Evolutionary conservation across 768 basidiomycete species (phyloP), one percentile per base, ranked within the genome.

Genomic region (Lactifluus volemus): DNA sequence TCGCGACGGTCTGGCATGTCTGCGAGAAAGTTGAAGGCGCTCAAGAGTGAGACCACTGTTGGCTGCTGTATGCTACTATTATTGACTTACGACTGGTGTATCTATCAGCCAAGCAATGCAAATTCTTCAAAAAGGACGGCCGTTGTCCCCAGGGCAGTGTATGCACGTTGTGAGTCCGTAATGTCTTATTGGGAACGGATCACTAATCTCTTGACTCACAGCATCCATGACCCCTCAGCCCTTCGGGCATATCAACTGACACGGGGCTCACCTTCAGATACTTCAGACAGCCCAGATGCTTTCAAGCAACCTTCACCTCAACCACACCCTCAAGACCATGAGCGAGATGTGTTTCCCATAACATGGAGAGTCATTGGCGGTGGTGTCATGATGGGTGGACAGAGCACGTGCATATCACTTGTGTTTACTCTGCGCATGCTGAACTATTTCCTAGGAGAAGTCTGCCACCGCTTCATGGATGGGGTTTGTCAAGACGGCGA

Each of bases 281-380:
- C 30, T 48, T 30, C 25, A 48, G 56, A 58, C n/a, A 19, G n/a
- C 19, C 32, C 55, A 5, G 9, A 21, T 48, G 21, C 61, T 9
- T 34, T 25, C 25, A 14, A 32, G 17, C 38, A 34, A n/a, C 9
- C 53, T 32, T 30, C 57, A 53, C 41, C 42, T 32, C 38, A 41
- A 55, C 6, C 50, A 30, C 7, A 6, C 3, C n/a, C 52, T 14
- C 58, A 60, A 6, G 44, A 51, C 30, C 51, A 11, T 2, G 63
- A 71, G 67, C 45, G 71, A 75, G 67, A 82, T 60, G 85, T 75
- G 69, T 84, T 81, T 65, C 86, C 86, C 30, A 77, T 89, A 49
- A 77, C 80, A 4, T 89, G 88, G 88, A 78, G 88, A 47, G 86
- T 89, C 12, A 85, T 89, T 53, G 86, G 88, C 0, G 88, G 88